Conservation (phyloP, 2,329 filamentous ascomycete genomes). For the Fusarium sp. region DNA sequence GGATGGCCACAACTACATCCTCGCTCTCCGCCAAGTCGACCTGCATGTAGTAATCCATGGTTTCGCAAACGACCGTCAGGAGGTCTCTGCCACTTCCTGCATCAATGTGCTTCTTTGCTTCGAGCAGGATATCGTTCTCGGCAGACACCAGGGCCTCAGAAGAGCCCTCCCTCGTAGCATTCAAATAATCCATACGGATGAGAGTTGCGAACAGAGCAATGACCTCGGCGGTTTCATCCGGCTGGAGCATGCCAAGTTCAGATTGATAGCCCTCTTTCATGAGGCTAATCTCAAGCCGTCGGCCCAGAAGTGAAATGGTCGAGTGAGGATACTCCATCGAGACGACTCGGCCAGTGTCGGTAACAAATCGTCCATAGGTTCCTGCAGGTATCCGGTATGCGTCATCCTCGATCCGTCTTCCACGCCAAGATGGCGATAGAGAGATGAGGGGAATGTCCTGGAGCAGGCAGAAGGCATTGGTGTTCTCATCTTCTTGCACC, state of each 20-base stretch:
- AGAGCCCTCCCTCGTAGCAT: conserved; percentile 41
- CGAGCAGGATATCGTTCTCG: conserved; percentile 63
- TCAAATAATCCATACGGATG: conserved; percentile 65
- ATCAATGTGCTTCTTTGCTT: conserved; percentile 63
- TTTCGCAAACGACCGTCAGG: conserved; percentile 83
- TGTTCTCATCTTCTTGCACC: conserved; percentile 86
- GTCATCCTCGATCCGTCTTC: conserved; percentile 59
- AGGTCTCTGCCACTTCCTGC: conserved; percentile 75
- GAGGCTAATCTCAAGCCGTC: conserved; percentile 76
- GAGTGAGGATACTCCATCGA: conserved; percentile 85
- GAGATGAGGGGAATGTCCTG: conserved; percentile 74
- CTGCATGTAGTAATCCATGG: conserved; percentile 79
- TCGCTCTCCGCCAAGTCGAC: conserved; percentile 68
- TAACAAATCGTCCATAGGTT: conserved; percentile 79
- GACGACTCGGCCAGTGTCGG: conserved; percentile 80
- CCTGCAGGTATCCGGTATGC: conserved; percentile 73
- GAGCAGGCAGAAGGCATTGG: conserved; percentile 79
- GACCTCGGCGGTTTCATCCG: conserved; percentile 77
- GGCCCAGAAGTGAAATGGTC: conserved; percentile 81
- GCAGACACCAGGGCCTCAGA: conserved; percentile 49
- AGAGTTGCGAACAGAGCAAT: conserved; percentile 80
- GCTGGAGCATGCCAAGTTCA: conserved; percentile 65
- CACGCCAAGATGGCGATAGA: conserved; percentile 58
- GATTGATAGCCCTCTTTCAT: conserved; percentile 66
- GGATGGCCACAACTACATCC: conserved; percentile 73